A percentile compares a stretch with the other conserved stretches of the same genome.
phyloP scores from a whole-genome alignment of 345 rosid species.

The Arabidopsis suecica region DNA sequence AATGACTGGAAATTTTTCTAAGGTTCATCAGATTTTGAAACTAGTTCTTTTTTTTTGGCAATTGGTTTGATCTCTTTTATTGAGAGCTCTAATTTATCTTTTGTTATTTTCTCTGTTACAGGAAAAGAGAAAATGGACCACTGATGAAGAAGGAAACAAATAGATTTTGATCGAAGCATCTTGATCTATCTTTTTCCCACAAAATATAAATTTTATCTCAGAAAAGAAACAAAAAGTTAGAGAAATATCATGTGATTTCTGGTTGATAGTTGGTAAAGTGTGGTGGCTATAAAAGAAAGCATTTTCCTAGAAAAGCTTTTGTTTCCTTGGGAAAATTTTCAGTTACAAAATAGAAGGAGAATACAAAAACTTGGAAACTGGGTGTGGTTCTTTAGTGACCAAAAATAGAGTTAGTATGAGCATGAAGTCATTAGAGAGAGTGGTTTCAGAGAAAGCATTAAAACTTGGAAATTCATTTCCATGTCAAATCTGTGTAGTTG shows the following conservation, averaged over 20 bases:
- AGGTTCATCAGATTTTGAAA: slow-evolving; percentile 22
- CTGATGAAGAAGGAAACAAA: slow-evolving; percentile 33
- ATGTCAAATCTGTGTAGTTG: slow-evolving; percentile 91
- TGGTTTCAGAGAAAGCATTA: slow-evolving; percentile 80
- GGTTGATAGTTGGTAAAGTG: slow-evolving; percentile 37
- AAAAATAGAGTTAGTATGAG: slow-evolving; percentile 14
- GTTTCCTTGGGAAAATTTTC: slow-evolving; percentile 3
- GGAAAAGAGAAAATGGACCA: slow-evolving; percentile 37
- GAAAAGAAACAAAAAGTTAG: slow-evolving; percentile 3
- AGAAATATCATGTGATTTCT: slow-evolving; percentile 41
- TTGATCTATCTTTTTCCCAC: slow-evolving; percentile 15
- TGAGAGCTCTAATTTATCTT: neutral
- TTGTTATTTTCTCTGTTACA: slow-evolving; percentile 14
- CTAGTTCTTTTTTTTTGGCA: neutral
- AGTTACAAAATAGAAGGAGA: slow-evolving; percentile 19
- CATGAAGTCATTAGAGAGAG: slow-evolving; percentile 77
- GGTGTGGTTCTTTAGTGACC: no score
- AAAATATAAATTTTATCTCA: slow-evolving; percentile 12
- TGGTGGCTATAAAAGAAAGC: slow-evolving; percentile 26
- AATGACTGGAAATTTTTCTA: neutral
- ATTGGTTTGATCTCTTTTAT: slow-evolving; percentile 8
- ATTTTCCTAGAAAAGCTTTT: slow-evolving; percentile 8
- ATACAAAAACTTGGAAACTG: slow-evolving; percentile 9
- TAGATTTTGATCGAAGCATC: slow-evolving; percentile 10
- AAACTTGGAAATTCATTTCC: slow-evolving; percentile 87